These are phyloP conservation scores for Hypoxylon fuscum DNA, from an alignment of 495 filamentous ascomycete species.

Conservation along the genomic window DNA sequence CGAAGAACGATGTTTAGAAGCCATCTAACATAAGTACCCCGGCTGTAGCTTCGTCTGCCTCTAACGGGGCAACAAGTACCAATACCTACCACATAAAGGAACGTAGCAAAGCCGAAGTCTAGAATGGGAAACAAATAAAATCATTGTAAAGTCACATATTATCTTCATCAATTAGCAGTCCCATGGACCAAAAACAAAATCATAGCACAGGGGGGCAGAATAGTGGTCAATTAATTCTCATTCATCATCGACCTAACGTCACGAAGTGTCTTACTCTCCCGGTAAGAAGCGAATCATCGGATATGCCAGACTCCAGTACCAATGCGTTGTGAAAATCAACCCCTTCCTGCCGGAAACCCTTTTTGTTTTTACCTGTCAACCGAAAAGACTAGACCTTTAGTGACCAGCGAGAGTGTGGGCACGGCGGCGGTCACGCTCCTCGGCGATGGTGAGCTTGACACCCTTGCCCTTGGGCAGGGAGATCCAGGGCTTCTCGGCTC, in stretches of 20 bases:
- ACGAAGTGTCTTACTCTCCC: slow-evolving; percentile 35
- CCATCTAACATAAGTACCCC: no score
- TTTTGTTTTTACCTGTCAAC: slow-evolving; percentile 35
- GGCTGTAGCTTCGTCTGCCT: no score
- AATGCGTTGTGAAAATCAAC: slow-evolving; percentile 46
- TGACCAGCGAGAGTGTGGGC: slow-evolving; percentile 75
- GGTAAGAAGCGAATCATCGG: slow-evolving; percentile 43
- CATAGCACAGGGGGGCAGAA: no score
- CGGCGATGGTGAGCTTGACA: slow-evolving; percentile 98
- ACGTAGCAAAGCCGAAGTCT: no score
- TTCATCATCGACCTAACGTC: slow-evolving; percentile 48
- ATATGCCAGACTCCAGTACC: slow-evolving; percentile 51
- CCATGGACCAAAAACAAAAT: no score
- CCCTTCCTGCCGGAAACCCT: slow-evolving; percentile 41
- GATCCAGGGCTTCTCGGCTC: slow-evolving; percentile 97
- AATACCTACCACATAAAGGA: no score
- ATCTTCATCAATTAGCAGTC: no score
- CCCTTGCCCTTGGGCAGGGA: slow-evolving; percentile 99
- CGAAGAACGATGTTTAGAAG: no score
- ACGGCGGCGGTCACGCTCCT: slow-evolving; percentile 96
- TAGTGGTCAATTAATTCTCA: slow-evolving; percentile 48
- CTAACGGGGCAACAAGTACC: no score
- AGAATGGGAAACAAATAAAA: no score
- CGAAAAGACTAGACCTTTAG: slow-evolving; percentile 43
- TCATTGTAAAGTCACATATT: no score